Conservation (phyloP, 768 basidiomycete species). For the Lactarius evosmus region DNA sequence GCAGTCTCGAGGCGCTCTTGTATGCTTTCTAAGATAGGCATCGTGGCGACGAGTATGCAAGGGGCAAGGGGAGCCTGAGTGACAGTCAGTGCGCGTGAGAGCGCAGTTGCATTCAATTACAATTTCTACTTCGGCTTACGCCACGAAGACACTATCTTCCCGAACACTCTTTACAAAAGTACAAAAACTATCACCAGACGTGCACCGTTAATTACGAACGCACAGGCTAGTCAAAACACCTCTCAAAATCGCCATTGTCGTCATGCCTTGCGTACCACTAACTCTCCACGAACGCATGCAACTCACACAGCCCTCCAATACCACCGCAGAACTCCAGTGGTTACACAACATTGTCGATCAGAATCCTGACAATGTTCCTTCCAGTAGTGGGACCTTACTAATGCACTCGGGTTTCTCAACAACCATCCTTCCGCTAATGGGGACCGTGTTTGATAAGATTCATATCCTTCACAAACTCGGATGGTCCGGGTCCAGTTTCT, state of each 20-base stretch:
- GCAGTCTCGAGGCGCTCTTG: slow-evolving; percentile 51
- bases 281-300: slow-evolving; percentile 65
- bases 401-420: slow-evolving; percentile 62
- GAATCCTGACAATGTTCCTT: slow-evolving; percentile 54
- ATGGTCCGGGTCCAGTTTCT: slow-evolving; percentile 30
- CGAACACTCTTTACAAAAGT: no score
- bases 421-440: slow-evolving; percentile 73
- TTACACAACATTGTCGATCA: slow-evolving; percentile 74
- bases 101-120: not conserved
- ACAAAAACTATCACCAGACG: no score
- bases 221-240: slow-evolving; percentile 37
- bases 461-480: slow-evolving; percentile 39
- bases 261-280: slow-evolving; percentile 65
- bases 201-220: not conserved
- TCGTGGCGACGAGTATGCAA: not conserved
- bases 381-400: slow-evolving; percentile 9
- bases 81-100: not conserved
- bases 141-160: no score
- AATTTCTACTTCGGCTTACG: not conserved
- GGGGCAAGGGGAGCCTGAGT: not conserved
- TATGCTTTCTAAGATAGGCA: slow-evolving; percentile 24
- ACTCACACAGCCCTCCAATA: slow-evolving; percentile 55
- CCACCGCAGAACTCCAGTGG: slow-evolving; percentile 59
- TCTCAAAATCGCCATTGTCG: slow-evolving; percentile 71
- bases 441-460: slow-evolving; percentile 58